Evolutionary conservation across 1,284 basidiomycete species (phyloP).

Genomic region (Phlebopus sp.): DNA sequence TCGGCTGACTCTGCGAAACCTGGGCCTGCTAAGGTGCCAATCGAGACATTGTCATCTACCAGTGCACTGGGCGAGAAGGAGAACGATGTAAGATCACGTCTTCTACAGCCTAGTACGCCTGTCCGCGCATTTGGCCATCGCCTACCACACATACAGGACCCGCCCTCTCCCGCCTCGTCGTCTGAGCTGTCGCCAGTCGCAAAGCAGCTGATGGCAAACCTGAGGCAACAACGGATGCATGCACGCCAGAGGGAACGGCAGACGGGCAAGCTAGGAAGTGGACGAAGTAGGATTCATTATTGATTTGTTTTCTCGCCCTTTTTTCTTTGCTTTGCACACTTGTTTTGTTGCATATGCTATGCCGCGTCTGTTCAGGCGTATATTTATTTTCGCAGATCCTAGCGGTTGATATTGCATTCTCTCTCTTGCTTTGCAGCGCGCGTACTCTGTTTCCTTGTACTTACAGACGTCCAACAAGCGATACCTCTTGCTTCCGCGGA

Average conservation of each 20-base stretch:
- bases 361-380: slow-evolving; percentile 4
- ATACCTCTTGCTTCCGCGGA: too few relatives aligned
- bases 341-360: neutral
- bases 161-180: slow-evolving; percentile 65
- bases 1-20: neutral
- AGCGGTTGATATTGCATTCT: neutral
- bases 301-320: slow-evolving; percentile 15
- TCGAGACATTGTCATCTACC: neutral
- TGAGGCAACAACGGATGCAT: slow-evolving; percentile 53
- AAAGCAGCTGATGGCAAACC: slow-evolving; percentile 61
- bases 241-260: slow-evolving; percentile 37
- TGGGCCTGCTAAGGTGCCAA: slow-evolving; percentile 1
- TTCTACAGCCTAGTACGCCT: slow-evolving; percentile 31
- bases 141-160: slow-evolving; percentile 27
- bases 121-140: slow-evolving; percentile 32
- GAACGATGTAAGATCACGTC: slow-evolving; percentile 26
- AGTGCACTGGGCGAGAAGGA: slow-evolving; percentile 18
- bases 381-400: slow-evolving; percentile 12
- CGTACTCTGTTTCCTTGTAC: neutral
- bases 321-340: slow-evolving; percentile 1
- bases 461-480: neutral
- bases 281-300: slow-evolving; percentile 28
- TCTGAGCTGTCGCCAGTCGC: slow-evolving; percentile 68
- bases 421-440: neutral
- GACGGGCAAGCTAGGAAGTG: slow-evolving; percentile 31